phyloP scores from a whole-genome alignment of 2,329 filamentous ascomycete species.

The Fusarium coicis region DNA sequence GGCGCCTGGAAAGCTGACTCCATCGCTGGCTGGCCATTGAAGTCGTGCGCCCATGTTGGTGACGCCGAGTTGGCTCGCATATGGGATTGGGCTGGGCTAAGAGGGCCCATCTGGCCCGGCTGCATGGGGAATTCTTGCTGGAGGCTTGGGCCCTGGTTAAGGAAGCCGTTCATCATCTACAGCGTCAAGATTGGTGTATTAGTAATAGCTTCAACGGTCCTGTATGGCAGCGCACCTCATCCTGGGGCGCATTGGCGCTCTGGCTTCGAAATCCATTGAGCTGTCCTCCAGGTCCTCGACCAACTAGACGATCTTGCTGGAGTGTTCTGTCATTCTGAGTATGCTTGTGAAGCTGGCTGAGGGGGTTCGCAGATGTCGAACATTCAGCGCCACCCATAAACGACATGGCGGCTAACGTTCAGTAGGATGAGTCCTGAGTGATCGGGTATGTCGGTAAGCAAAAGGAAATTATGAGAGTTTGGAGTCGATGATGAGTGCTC shows the following conservation, averaged over 20 bases:
- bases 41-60: slow-evolving; percentile 65
- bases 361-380: slow-evolving; percentile 93
- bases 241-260: slow-evolving; percentile 75
- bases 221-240: slow-evolving; percentile 66
- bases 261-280: slow-evolving; percentile 82
- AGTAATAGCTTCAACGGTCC: slow-evolving; percentile 42
- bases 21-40: slow-evolving; percentile 72
- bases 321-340: slow-evolving; percentile 95
- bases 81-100: slow-evolving; percentile 63
- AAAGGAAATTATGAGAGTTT: neutral
- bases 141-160: slow-evolving; percentile 77
- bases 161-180: slow-evolving; percentile 93
- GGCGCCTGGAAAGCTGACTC: slow-evolving; percentile 74
- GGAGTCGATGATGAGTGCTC: neutral
- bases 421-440: slow-evolving; percentile 5
- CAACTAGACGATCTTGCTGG: slow-evolving; percentile 88
- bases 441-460: slow-evolving; percentile 9
- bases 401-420: slow-evolving; percentile 72
- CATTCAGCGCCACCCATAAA: slow-evolving; percentile 97
- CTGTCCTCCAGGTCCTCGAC: slow-evolving; percentile 75
- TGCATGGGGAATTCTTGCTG: slow-evolving; percentile 66
- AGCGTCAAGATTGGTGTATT: slow-evolving; percentile 35
- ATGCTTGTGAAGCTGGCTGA: slow-evolving; percentile 97
- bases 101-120: slow-evolving; percentile 56
- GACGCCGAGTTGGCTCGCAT: slow-evolving; percentile 65